phyloP scores from a whole-genome alignment of 176 grass and related monocot genomes.

The Aegilops speltoides region DNA sequence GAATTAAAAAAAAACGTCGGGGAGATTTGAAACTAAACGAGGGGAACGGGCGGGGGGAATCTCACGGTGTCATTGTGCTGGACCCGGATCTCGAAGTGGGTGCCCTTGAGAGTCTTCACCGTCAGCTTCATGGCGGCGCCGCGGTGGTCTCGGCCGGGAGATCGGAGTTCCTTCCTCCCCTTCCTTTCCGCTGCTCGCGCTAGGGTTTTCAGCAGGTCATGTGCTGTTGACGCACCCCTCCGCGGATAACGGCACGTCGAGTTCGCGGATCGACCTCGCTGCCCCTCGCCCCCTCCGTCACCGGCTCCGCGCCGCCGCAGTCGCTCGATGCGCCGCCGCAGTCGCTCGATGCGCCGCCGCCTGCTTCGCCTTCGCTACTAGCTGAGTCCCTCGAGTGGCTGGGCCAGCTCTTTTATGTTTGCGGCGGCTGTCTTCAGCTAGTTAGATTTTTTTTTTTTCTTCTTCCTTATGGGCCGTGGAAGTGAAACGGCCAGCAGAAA shows the following conservation, averaged over 20 bases:
- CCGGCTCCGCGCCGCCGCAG: not conserved
- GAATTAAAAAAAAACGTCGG: not conserved
- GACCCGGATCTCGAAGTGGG: constrained; percentile 83
- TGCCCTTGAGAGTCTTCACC: constrained; percentile 92
- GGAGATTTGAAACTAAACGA: not conserved
- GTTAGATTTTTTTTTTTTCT: not conserved
- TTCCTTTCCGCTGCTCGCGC: not conserved
- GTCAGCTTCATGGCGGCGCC: constrained; percentile 71
- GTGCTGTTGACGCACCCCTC: not conserved
- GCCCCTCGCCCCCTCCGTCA: not conserved
- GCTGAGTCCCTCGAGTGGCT: not conserved
- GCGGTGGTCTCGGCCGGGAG: not conserved
- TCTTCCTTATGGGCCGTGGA: not conserved
- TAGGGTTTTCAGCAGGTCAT: constrained; percentile 42
- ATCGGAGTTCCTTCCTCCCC: not conserved
- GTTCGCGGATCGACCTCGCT: not conserved
- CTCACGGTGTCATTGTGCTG: constrained; percentile 78
- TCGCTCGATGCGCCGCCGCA: not conserved
- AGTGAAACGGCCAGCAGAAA: not conserved
- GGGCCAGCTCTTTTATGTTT: not conserved
- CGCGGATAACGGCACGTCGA: not conserved
- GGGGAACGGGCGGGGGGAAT: not conserved
- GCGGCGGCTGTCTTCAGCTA: not conserved
- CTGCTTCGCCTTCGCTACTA: constrained; percentile 1
- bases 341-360: constrained; percentile 10